These are phyloP conservation scores for Scytalidium lignicola DNA, from an alignment of 2,329 filamentous ascomycete genomes.

Conservation along the genomic window DNA sequence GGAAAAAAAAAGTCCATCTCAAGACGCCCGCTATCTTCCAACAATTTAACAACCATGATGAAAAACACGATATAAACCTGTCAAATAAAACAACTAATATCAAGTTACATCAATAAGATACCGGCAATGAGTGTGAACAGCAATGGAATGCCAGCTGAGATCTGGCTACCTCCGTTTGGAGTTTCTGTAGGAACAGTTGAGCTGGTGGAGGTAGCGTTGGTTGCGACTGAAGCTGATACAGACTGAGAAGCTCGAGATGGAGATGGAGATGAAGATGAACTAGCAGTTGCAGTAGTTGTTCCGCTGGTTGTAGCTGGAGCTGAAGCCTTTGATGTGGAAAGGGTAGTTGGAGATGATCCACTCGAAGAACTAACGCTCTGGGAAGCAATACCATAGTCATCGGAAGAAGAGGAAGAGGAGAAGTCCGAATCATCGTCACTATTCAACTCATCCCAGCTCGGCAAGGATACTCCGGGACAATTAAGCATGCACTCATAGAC, in stretches of 20 bases:
- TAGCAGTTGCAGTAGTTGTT: not conserved
- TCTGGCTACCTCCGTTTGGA: conserved; percentile 14
- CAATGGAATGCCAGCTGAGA: not conserved
- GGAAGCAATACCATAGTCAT: not conserved
- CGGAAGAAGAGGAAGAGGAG: not conserved
- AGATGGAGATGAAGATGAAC: conserved; percentile 17
- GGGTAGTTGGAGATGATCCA: not conserved
- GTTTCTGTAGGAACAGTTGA: conserved; percentile 17
- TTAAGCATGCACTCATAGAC: not conserved
- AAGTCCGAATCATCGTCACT: not conserved
- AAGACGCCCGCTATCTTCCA: no score
- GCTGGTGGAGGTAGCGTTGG: conserved; percentile 12
- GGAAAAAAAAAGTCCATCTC: no score
- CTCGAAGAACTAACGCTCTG: not conserved
- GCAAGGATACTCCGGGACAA: not conserved
- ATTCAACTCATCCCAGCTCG: not conserved
- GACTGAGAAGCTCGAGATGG: conserved; percentile 13
- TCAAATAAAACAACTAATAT: conserved; percentile 7
- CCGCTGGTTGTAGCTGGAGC: not conserved
- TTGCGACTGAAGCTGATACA: conserved; percentile 18
- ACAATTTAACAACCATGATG: no score
- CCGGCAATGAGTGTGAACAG: not conserved
- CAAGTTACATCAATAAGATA: not conserved
- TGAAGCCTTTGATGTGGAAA: not conserved
- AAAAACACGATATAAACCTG: no score